A percentile compares a stretch with the other conserved stretches of the same genome.
Conservation (phyloP, 148 eudicot species). For the Cornus kousa region DNA sequence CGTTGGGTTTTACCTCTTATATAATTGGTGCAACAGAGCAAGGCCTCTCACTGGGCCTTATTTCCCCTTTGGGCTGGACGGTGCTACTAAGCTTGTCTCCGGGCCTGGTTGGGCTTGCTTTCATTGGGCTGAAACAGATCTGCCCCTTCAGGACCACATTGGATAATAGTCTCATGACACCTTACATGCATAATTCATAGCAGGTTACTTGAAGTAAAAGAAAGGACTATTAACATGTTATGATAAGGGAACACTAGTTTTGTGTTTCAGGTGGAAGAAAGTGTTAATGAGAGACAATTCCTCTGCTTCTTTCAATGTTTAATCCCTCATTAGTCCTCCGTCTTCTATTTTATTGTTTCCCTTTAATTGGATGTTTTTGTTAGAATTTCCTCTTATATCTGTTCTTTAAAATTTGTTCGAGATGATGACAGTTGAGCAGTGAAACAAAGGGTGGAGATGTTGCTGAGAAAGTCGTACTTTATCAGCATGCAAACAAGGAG, state of each 20-base stretch:
- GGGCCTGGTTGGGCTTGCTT: no score
- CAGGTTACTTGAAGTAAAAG: background rate
- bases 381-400: background rate
- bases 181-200: background rate
- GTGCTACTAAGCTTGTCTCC: no score
- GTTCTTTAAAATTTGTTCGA: slow-evolving; percentile 12
- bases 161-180: no score
- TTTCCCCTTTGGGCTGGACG: no score
- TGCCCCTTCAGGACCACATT: no score
- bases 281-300: background rate
- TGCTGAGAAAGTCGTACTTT: slow-evolving; percentile 63
- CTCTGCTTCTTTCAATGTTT: background rate
- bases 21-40: no score
- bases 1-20: no score
- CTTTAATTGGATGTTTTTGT: background rate
- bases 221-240: background rate
- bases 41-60: no score
- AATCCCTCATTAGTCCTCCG: background rate
- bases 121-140: no score
- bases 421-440: slow-evolving; percentile 50
- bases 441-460: slow-evolving; percentile 72
- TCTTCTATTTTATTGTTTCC: background rate
- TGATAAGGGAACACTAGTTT: background rate
- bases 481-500: slow-evolving; percentile 91
- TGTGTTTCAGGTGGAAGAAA: background rate